Conservation (phyloP, 2,329 filamentous ascomycete genomes). For the Zymoseptoria passerinii region DNA sequence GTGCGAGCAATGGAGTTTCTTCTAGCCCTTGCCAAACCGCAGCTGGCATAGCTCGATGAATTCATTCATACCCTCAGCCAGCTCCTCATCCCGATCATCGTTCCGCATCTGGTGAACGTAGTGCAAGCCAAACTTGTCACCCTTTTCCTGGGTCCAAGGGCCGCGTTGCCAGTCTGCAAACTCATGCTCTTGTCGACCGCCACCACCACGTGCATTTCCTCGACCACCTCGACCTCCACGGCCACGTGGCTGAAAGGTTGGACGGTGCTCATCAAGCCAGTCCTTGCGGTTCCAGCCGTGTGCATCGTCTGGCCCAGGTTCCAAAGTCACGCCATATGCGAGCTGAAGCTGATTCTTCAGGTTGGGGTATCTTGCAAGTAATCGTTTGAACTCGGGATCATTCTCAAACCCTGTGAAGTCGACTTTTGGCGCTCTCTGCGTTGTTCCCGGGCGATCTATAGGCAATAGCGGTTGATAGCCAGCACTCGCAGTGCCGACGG, state of each 20-base stretch:
- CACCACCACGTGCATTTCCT: slow-evolving; percentile 13
- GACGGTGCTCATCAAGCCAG: slow-evolving; percentile 12
- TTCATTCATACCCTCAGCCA: slow-evolving; percentile 34
- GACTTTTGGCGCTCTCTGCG: slow-evolving; percentile 17
- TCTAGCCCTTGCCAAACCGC: slow-evolving; percentile 25
- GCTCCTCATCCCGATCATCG: slow-evolving; percentile 24
- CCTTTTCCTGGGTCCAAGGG: slow-evolving; percentile 32
- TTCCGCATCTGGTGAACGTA: slow-evolving; percentile 25
- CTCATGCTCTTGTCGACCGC: slow-evolving; percentile 7
- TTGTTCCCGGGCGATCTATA: slow-evolving; percentile 18
- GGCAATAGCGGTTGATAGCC: background rate
- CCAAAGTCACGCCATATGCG: slow-evolving; percentile 29
- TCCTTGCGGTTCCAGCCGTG: slow-evolving; percentile 21
- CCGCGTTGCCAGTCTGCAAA: slow-evolving; percentile 20
- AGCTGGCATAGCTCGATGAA: slow-evolving; percentile 39
- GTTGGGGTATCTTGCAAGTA: slow-evolving; percentile 29
- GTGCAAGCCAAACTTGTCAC: slow-evolving; percentile 27
- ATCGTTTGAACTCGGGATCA: slow-evolving; percentile 26
- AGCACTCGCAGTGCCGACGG: background rate
- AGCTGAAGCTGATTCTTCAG: slow-evolving; percentile 28
- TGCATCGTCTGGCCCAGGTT: slow-evolving; percentile 27
- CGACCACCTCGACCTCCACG: slow-evolving; percentile 11
- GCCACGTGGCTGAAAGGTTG: slow-evolving; percentile 11
- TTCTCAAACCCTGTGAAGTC: slow-evolving; percentile 27
- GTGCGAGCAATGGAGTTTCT: background rate